Base-by-base conservation (phyloP, 768 basidiomycete species). In the Amanita inopinata region DNA sequence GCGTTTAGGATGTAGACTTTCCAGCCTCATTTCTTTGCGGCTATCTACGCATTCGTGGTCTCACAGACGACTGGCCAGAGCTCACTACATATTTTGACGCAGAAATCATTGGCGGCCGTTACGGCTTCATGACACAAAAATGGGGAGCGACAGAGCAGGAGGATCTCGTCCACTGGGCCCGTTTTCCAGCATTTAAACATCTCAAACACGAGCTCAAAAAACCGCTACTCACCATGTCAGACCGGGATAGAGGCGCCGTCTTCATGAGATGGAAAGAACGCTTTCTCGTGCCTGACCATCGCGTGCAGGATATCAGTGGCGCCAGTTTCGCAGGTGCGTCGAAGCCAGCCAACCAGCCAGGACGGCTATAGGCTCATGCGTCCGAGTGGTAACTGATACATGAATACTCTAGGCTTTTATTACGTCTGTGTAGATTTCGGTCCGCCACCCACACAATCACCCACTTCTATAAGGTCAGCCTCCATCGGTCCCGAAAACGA, bases 241-340 rank as follows among this genome's bases (percentile, higher is more conserved):
- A 85, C 54, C 69, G 82, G 31, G 80, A 84, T 53, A 74, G 83
- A 37, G 82, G 83, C 1, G 83, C 83, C 18, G 78, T 92, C 22
- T 98, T 97, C 59, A 90, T 98, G 83, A 71, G 94, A 47, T 93
- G 91, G 85, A 98, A 98, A 63, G 94, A 98, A 63, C 71, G 82
- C 54, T 97, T 96, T 62, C 67, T 98, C 40, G 87, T 97, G n/a
- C 92, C 92, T 2, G 88, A 93, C 60, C 88, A 93, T 63, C 77
- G 81, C 46, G 87, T 94, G 22, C 80, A 87, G 60, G 89, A 93
- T 59, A 94, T 97, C 63, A 89, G 79, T 53, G 92, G 92, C 33
- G 92, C 92, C 15, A 90, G 87, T 58, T 96, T 93, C 61, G 92
- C 92, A 54, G 91, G 90, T 89, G 51, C n/a, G n/a, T n/a, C n/a